These are phyloP conservation scores for Penicillium sp. DNA, from an alignment of 2,329 filamentous ascomycete species.

Conservation along the genomic window DNA sequence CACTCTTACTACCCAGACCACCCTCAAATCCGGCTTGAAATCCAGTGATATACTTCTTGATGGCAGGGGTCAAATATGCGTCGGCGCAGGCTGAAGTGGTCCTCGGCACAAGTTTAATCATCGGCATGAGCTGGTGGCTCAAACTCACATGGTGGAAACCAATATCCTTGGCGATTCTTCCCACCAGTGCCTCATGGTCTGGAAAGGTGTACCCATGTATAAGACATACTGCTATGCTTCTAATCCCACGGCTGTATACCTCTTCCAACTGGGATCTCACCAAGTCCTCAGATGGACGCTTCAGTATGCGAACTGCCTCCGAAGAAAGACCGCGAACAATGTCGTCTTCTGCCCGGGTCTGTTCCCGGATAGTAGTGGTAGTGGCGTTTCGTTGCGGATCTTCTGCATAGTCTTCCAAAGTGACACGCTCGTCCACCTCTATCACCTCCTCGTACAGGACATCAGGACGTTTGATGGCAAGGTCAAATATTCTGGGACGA, in stretches of 20 bases:
- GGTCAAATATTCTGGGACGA: slow-evolving; percentile 84
- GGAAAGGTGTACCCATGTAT: slow-evolving; percentile 94
- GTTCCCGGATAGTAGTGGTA: slow-evolving; percentile 39
- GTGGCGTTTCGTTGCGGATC: slow-evolving; percentile 68
- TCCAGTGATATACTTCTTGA: slow-evolving; percentile 72
- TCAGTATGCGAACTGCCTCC: slow-evolving; percentile 70
- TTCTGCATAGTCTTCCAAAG: slow-evolving; percentile 87
- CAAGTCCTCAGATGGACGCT: slow-evolving; percentile 56
- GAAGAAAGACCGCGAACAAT: slow-evolving; percentile 71
- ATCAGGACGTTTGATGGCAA: slow-evolving; percentile 83
- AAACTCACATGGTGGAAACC: slow-evolving; percentile 82
- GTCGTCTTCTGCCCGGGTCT: slow-evolving; percentile 49
- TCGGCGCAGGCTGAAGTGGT: slow-evolving; percentile 77
- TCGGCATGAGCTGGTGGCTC: slow-evolving; percentile 79
- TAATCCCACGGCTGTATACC: slow-evolving; percentile 69
- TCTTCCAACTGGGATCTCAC: slow-evolving; percentile 61
- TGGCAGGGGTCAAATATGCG: slow-evolving; percentile 76
- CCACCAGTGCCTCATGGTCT: slow-evolving; percentile 76
- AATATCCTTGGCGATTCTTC: slow-evolving; percentile 72
- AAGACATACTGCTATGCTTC: slow-evolving; percentile 82
- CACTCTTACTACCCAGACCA: slow-evolving; percentile 72
- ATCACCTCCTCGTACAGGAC: slow-evolving; percentile 81
- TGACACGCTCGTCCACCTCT: slow-evolving; percentile 90
- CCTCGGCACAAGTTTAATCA: slow-evolving; percentile 78
- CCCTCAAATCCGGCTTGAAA: slow-evolving; percentile 80